Base-by-base conservation (phyloP, 2,329 filamentous ascomycete species). In the Verticillium tricorpus region DNA sequence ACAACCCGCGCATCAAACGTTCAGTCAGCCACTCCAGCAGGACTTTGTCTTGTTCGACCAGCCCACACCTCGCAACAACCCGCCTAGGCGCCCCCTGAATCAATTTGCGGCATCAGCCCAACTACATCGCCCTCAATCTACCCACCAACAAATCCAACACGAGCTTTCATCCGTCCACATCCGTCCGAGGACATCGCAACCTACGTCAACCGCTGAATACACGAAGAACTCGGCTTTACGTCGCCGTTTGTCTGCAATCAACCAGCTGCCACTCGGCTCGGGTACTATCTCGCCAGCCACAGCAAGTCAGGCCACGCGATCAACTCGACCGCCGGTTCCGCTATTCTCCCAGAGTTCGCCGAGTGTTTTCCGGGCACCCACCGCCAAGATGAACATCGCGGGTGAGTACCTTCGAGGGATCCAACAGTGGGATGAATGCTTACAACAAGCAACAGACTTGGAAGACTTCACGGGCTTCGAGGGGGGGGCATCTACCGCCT, bases 1-100 rank as follows among this genome's bases (percentile, higher is more conserved):
- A 80, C 70, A 78, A 79, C 75, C 84, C 80, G 82, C 82, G 80
- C 84, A 80, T 76, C 79, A 77, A 25, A 56, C 55, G 28, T 40
- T 58, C 60, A 50, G 61, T 39, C 64, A 63, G 34, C 79, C 81
- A 69, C 81, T 77, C 62, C 85, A 85, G 72, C 83, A 89, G 82
- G 90, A 93, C 87, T 93, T 93, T 76, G 88, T 91, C 79, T 86
- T 93, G 82, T 91, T 88, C 87, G 82, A 85, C 75, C 79, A 80
- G 65, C 81, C 79, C 64, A 69, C 72, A 72, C 74, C 78, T 70
- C 70, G 63, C 67, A 77, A 69, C 71, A 71, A 71, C 74, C 76
- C 69, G 79, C 77, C 69, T 80, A 81, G 73, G 61, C 75, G 73
- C 59, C 66, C 76, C 67, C 72, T 71, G 65, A 74, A 74, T 64